These are phyloP conservation scores for Chaetothyriales sp. DNA, from an alignment of 2,329 filamentous ascomycete species.

Conservation along the genomic window DNA sequence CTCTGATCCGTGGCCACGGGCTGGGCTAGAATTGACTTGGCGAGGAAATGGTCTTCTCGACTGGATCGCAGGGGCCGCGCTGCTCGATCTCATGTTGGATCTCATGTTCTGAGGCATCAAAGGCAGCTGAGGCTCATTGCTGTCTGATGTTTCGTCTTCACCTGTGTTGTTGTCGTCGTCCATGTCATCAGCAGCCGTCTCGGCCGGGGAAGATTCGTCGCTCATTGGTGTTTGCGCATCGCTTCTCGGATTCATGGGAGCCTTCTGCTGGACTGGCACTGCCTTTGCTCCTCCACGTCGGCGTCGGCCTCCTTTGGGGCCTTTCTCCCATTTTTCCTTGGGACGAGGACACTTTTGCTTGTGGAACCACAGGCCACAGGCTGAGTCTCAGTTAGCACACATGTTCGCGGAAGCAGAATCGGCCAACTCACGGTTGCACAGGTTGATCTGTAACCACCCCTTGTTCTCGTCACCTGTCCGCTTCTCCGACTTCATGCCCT, in stretches of 20 bases:
- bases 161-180: constrained; percentile 20
- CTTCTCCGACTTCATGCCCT: constrained; percentile 63
- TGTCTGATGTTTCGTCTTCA: constrained; percentile 23
- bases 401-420: not conserved
- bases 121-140: constrained; percentile 23
- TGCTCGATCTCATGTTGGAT: constrained; percentile 29
- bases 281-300: constrained; percentile 14
- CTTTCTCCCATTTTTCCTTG: constrained; percentile 64
- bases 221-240: constrained; percentile 22
- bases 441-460: constrained; percentile 55
- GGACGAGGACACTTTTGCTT: constrained; percentile 80
- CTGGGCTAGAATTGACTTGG: constrained; percentile 48
- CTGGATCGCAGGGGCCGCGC: constrained; percentile 26
- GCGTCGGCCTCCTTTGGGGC: constrained; percentile 22
- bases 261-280: constrained; percentile 21
- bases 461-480: constrained; percentile 50
- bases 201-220: constrained; percentile 23
- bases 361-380: constrained; percentile 86
- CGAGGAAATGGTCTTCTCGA: constrained; percentile 25
- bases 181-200: constrained; percentile 14
- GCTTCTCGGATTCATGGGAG: constrained; percentile 20
- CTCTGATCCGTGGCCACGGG: constrained; percentile 30
- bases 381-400: constrained; percentile 27
- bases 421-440: constrained; percentile 66
- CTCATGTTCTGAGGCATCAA: constrained; percentile 28